Base-by-base conservation (phyloP, 495 filamentous ascomycete genomes). In the Hyphodiscus hymeniophilus region DNA sequence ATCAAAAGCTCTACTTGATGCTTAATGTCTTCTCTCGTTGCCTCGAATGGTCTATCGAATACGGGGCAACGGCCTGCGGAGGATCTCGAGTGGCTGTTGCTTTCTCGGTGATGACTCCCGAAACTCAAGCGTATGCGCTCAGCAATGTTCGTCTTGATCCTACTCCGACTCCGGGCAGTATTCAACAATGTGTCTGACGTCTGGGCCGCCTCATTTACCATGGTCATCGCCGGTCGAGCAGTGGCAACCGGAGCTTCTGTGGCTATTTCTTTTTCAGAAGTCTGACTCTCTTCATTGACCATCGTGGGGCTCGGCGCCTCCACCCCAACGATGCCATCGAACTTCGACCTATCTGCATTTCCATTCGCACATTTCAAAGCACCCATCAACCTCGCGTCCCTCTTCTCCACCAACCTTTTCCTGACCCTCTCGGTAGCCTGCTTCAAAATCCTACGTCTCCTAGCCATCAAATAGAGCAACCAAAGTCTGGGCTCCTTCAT, bases 401-500 rank as follows among this genome's bases (percentile, higher is more conserved):
- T 48, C 49, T 57, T 57, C 33, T 52, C 45, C 16, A 23, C 31
- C 40, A 57, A 28, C 11, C 40, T 16, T 21, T 26, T 18, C 2
- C 46, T 3, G 0, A 57, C 42, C 30, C 38, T 45, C n/a, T 26
- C 26, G 0, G 41, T 23, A 16, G 45, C 49, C 16, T 45, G 20
- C 21, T 50, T 49, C n/a, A 57, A 32, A 26, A 57, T 57, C 12
- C 54, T 49, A 15, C 42, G 49, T 36, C 50, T 10, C 28, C 50
- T 48, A 8, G 49, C 54, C 49, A 57, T 50, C 35, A 57, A 38
- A 47, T 49, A 57, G 7, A 52, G 28, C 15, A 52, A 16, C 49
- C 49, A 52, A 18, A 43, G 34, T 18, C 54, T 34, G n/a, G 54
- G 45, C 18, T 50, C 49, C 16, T 33, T 47, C 54, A 57, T 57